A percentile compares a stretch with the other conserved stretches of the same genome.
phyloP scores from a whole-genome alignment of 2,329 filamentous ascomycete species.

The Cercospora sp. region DNA sequence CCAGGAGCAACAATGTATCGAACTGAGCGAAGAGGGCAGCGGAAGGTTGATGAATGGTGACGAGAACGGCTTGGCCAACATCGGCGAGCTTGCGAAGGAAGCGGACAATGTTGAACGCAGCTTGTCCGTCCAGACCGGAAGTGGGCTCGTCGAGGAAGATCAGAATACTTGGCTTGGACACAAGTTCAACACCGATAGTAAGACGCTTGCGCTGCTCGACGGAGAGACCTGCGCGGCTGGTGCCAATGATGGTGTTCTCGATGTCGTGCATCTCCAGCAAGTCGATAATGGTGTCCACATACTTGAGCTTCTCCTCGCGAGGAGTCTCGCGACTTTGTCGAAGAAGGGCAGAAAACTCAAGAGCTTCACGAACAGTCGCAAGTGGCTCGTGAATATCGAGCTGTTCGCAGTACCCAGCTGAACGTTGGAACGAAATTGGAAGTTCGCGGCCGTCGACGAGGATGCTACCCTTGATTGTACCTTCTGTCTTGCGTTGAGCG shows the following conservation, averaged over 20 bases:
- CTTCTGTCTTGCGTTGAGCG: conserved; percentile 49
- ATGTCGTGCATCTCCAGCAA: conserved; percentile 69
- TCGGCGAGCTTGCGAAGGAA: conserved; percentile 67
- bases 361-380: conserved; percentile 65
- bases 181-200: conserved; percentile 60
- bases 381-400: conserved; percentile 68
- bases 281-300: conserved; percentile 63
- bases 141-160: conserved; percentile 66
- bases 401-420: conserved; percentile 61
- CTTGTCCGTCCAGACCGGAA: conserved; percentile 62
- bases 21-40: conserved; percentile 67
- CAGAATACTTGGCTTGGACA: conserved; percentile 60
- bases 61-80: conserved; percentile 66
- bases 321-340: conserved; percentile 61
- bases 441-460: conserved; percentile 47
- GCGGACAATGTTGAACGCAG: conserved; percentile 65
- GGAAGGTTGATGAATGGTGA: conserved; percentile 69
- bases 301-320: conserved; percentile 63
- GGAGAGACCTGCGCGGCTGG: conserved; percentile 55
- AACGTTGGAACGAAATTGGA: conserved; percentile 53
- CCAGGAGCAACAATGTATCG: conserved; percentile 64
- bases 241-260: conserved; percentile 65
- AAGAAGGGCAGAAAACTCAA: conserved; percentile 66
- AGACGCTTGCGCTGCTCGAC: conserved; percentile 59
- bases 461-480: conserved; percentile 49